These are phyloP conservation scores for Entamoeba invadens DNA, from an alignment of 208 protist genomes.

Conservation along the genomic window DNA sequence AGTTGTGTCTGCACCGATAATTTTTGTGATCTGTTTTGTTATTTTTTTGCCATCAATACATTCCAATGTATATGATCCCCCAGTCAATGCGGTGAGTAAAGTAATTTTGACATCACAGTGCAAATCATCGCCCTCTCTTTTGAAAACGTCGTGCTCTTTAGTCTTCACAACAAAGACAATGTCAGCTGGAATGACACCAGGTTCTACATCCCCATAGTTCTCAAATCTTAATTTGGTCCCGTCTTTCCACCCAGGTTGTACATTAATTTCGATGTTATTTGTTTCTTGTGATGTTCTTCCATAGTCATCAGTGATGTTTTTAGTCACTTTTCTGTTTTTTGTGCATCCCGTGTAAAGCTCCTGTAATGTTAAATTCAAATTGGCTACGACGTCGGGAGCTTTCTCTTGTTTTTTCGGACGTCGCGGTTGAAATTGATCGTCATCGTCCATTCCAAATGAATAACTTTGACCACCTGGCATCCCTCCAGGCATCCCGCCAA, in stretches of 20 bases:
- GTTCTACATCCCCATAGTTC: conserved; percentile 3
- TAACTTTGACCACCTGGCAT: too few relatives aligned
- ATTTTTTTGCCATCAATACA: background rate
- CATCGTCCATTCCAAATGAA: background rate
- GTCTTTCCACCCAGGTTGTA: conserved; percentile 14
- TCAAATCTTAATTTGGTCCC: conserved; percentile 17
- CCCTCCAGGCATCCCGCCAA: background rate
- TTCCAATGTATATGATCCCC: background rate
- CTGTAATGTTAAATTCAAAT: background rate
- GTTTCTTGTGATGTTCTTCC: background rate
- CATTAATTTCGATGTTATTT: conserved; percentile 10
- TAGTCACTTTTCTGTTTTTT: background rate
- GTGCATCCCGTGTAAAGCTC: conserved; percentile 4
- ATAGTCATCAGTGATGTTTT: background rate
- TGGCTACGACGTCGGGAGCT: background rate
- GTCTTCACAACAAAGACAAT: conserved; percentile 21
- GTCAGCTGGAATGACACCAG: conserved; percentile 7
- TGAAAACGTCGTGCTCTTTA: conserved; percentile 1
- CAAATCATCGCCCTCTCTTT: conserved; percentile 15
- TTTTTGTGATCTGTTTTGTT: background rate
- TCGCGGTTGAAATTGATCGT: background rate
- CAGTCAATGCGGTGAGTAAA: conserved; percentile 7
- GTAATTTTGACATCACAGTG: background rate
- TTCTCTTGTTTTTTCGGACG: conserved; percentile 2
- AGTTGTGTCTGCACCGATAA: background rate